A percentile compares a stretch with the other conserved stretches of the same genome.
phyloP scores from a whole-genome alignment of 1,284 basidiomycete genomes.

The Tilletia indica region DNA sequence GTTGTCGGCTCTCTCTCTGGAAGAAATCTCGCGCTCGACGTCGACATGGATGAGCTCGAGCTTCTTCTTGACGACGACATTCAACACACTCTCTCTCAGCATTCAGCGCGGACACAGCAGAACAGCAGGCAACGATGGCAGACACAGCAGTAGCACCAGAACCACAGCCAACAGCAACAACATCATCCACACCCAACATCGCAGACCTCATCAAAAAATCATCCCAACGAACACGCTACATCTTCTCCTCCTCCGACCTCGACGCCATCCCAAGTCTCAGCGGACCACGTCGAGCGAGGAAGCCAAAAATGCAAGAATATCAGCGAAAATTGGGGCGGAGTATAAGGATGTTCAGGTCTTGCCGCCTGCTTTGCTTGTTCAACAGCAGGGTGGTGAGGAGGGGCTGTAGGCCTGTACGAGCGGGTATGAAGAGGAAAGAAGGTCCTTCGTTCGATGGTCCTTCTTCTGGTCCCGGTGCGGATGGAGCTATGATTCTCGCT shows the following conservation, averaged over 20 bases:
- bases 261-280: conserved; percentile 21
- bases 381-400: conserved; percentile 67
- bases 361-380: conserved; percentile 74
- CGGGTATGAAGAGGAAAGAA: conserved; percentile 19
- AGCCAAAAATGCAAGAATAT: conserved; percentile 57
- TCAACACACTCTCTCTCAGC: neutral
- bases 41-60: neutral
- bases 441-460: conserved; percentile 21
- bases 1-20: no score
- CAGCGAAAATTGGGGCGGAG: conserved; percentile 75
- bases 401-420: conserved; percentile 22
- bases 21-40: no score
- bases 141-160: neutral
- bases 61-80: neutral
- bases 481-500: conserved; percentile 23
- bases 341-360: conserved; percentile 82
- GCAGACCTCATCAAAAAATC: conserved; percentile 34
- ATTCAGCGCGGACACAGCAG: no score
- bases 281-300: conserved; percentile 21
- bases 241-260: conserved; percentile 56
- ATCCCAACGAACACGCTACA: conserved; percentile 58
- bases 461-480: conserved; percentile 6
- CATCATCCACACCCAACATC: neutral
- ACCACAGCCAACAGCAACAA: neutral
- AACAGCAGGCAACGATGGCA: neutral